phyloP scores from a whole-genome alignment of 2,329 filamentous ascomycete genomes.

The Fusarium fracticaudum region DNA sequence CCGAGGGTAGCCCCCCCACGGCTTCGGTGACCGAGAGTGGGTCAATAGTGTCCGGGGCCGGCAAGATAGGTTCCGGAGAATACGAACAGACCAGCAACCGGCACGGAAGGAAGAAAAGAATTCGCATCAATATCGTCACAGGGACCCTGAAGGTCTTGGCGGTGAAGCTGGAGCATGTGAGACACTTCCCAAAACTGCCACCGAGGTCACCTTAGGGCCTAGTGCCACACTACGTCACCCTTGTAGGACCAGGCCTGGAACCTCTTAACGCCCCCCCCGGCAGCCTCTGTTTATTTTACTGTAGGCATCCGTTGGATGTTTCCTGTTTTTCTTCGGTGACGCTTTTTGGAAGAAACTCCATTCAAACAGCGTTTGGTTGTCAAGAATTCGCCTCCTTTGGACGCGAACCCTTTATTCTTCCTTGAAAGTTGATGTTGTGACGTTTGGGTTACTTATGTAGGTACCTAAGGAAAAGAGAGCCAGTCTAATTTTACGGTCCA shows the following conservation, averaged over 20 bases:
- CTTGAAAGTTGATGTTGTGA: constrained; percentile 14
- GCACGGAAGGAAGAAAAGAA: constrained; percentile 7
- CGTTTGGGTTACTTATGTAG: constrained; percentile 10
- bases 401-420: background rate
- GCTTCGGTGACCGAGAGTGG: constrained; percentile 32
- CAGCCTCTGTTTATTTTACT: background rate
- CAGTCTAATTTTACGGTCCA: background rate
- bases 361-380: background rate
- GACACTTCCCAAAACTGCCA: constrained; percentile 39
- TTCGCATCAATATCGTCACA: constrained; percentile 4
- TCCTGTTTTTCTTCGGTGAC: constrained; percentile 26
- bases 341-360: constrained; percentile 8
- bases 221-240: constrained; percentile 40
- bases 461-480: background rate
- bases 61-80: background rate
- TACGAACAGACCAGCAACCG: background rate
- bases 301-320: background rate
- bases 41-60: constrained; percentile 9
- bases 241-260: constrained; percentile 22
- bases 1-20: constrained; percentile 23
- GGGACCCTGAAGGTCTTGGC: constrained; percentile 30
- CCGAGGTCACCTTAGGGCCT: constrained; percentile 30
- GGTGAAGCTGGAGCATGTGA: constrained; percentile 39
- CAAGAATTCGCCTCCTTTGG: background rate
- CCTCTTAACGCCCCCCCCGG: constrained; percentile 1